A percentile compares a stretch with the other conserved stretches of the same genome.
These are phyloP conservation scores for Cyclanthera cordifolia DNA, from an alignment of 306 rosid genomes.

Conservation along the genomic window DNA sequence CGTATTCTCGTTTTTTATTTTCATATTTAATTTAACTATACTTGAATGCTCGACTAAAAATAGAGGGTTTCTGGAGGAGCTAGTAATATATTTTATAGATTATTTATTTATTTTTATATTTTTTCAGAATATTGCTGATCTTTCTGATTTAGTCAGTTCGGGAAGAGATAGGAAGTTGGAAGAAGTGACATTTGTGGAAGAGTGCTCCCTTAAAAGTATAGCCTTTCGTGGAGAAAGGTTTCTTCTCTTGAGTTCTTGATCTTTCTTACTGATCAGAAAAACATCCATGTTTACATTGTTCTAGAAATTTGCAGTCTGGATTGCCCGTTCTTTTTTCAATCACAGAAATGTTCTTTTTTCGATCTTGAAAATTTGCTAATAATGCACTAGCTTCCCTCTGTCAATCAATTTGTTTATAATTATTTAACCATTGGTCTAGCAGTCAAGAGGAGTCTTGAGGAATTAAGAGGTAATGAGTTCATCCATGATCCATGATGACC, in stretches of 20 bases:
- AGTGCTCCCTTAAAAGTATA: slow-evolving; percentile 53
- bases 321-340: not conserved
- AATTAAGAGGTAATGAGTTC: not conserved
- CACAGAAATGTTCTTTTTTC: not conserved
- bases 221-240: slow-evolving; percentile 88
- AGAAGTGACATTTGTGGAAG: slow-evolving; percentile 63
- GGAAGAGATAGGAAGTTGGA: slow-evolving; percentile 75
- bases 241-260: slow-evolving; percentile 17
- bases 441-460: too few species aligned
- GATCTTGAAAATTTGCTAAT: not conserved
- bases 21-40: not conserved
- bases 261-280: slow-evolving; percentile 6
- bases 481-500: too few species aligned
- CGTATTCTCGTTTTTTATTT: slow-evolving; percentile 5
- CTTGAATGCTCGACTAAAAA: not conserved
- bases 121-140: slow-evolving; percentile 82
- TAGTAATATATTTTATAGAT: not conserved
- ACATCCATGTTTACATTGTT: slow-evolving; percentile 3
- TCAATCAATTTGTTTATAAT: not conserved
- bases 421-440: too few species aligned
- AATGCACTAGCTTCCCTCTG: not conserved
- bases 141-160: slow-evolving; percentile 85
- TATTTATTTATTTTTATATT: not conserved
- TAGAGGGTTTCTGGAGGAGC: slow-evolving; percentile 8
- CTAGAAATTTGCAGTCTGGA: not conserved